Conservation (phyloP, 83 land plant species). For the Diphasiastrum complanatum region DNA sequence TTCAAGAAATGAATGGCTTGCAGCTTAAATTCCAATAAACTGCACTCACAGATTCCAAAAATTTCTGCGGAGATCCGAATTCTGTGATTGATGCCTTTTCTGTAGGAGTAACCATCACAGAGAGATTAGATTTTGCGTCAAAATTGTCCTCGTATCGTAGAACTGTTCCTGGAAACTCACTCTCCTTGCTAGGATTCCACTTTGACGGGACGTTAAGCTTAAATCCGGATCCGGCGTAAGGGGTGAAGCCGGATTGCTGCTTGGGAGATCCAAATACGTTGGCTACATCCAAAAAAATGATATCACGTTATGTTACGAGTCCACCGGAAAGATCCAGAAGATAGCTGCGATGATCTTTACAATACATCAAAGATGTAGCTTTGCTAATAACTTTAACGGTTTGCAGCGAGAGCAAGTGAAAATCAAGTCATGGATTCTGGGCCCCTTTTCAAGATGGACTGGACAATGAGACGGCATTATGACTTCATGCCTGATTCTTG, state of each 20-base stretch:
- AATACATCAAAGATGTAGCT: too few relatives aligned
- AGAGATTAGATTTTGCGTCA: slow-evolving; percentile 62
- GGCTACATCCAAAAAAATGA: slow-evolving; percentile 41
- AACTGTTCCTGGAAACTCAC: slow-evolving; percentile 83
- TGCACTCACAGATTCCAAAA: slow-evolving; percentile 26
- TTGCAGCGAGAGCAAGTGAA: too few relatives aligned
- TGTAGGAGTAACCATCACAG: slow-evolving; percentile 62
- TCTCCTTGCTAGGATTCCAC: slow-evolving; percentile 96
- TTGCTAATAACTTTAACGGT: too few relatives aligned
- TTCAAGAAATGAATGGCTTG: neutral
- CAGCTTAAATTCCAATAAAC: neutral
- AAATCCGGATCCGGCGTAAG: slow-evolving; percentile 71
- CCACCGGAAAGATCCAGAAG: too few relatives aligned
- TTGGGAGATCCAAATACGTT: slow-evolving; percentile 86
- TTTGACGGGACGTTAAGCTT: slow-evolving; percentile 69
- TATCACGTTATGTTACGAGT: too few relatives aligned
- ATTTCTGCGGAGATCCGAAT: slow-evolving; percentile 78
- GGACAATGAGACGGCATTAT: too few relatives aligned
- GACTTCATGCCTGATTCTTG: too few relatives aligned
- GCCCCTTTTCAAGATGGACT: too few relatives aligned
- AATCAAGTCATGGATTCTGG: too few relatives aligned
- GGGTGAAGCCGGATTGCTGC: slow-evolving; percentile 64
- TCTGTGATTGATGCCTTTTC: slow-evolving; percentile 83
- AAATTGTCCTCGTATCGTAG: slow-evolving; percentile 94
- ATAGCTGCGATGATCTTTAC: too few relatives aligned